These are phyloP conservation scores for Aechmea fasciata DNA, from an alignment of 176 grass and related monocot genomes.

Conservation along the genomic window DNA sequence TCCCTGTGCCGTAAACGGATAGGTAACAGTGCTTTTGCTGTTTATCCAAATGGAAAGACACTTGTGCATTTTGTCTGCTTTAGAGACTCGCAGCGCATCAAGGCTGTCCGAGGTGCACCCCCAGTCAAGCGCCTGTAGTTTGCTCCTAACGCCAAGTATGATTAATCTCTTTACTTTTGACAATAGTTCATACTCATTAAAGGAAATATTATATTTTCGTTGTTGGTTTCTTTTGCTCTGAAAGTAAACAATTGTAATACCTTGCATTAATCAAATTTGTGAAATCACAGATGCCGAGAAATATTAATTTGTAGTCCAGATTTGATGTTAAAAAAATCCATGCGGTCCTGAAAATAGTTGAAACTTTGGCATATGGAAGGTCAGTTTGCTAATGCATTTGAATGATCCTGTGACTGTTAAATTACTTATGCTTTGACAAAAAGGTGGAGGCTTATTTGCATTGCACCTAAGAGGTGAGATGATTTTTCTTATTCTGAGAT, in stretches of 20 bases:
- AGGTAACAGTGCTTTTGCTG: conserved; percentile 86
- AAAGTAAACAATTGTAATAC: no score
- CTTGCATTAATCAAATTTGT: no score
- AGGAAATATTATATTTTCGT: not conserved
- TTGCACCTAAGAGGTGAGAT: no score
- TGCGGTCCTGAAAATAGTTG: not conserved
- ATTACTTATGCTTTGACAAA: no score
- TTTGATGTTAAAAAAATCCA: not conserved
- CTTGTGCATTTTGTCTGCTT: conserved; percentile 99
- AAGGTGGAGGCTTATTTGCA: no score
- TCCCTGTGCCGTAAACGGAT: conserved; percentile 89
- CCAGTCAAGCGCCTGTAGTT: conserved; percentile 39
- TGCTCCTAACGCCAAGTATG: conserved; percentile 3
- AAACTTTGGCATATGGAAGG: not conserved
- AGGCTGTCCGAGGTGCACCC: conserved; percentile 50
- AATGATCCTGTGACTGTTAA: no score
- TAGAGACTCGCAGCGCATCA: conserved; percentile 82
- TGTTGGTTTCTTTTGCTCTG: no score
- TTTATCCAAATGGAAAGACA: conserved; percentile 94
- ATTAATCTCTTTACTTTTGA: not conserved
- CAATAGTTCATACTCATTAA: not conserved
- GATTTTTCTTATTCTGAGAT: no score
- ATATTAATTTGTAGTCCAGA: not conserved
- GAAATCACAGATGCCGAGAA: not conserved
- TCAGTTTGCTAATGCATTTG: not conserved